Conservation (phyloP, 768 basidiomycete species). For the Cystobasidium ongulense region DNA sequence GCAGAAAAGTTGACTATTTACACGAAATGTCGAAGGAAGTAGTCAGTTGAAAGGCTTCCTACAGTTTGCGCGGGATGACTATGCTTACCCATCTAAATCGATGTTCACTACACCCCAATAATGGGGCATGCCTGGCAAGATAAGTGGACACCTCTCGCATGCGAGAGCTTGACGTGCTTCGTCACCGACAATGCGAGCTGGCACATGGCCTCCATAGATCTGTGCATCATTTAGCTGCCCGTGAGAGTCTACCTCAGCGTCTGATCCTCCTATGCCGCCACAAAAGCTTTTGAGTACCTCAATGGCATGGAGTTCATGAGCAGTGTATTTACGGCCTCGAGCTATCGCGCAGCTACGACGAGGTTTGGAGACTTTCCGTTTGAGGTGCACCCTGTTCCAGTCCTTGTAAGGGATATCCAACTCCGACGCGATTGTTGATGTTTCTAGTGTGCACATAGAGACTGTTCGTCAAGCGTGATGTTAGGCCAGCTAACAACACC, state of each 20-base stretch:
- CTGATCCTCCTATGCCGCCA: neutral
- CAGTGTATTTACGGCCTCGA: neutral
- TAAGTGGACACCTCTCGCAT: conserved; percentile 9
- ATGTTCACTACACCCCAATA: neutral
- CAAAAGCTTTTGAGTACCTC: neutral
- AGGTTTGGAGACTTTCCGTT: neutral
- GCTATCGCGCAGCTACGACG: neutral
- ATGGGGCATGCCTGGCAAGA: neutral
- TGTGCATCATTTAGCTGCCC: too few species aligned
- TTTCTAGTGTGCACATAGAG: neutral
- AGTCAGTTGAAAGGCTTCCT: neutral
- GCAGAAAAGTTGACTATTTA: neutral
- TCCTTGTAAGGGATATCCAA: neutral
- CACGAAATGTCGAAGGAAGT: neutral
- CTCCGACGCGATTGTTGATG: neutral
- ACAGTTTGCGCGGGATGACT: neutral
- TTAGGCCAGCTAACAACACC: neutral
- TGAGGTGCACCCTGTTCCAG: neutral
- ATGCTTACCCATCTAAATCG: conserved; percentile 3
- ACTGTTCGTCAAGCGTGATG: neutral
- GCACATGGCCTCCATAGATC: too few species aligned
- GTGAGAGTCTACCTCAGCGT: too few species aligned
- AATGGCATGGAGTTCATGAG: neutral
- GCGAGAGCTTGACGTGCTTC: neutral
- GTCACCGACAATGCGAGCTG: too few species aligned